Conservation (phyloP, 2,329 filamentous ascomycete species). For the Ambrosiella xylebori region DNA sequence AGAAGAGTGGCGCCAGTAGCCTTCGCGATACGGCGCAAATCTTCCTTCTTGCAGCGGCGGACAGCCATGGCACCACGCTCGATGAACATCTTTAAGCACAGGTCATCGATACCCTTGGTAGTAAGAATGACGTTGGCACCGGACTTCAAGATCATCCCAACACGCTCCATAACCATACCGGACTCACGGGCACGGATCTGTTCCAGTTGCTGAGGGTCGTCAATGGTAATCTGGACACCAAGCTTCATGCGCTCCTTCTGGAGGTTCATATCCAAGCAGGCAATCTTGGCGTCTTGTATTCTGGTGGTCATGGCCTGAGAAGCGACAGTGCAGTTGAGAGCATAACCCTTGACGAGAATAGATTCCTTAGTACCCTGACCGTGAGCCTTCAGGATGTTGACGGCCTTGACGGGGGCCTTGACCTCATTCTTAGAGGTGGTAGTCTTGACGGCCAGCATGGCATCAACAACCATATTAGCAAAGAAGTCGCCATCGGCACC, state of each 20-base stretch:
- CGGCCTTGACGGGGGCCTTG: conserved; percentile 97
- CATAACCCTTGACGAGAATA: conserved; percentile 84
- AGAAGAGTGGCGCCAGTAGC: conserved; percentile 88
- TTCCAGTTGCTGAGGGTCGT: conserved; percentile 92
- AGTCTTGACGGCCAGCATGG: conserved; percentile 85
- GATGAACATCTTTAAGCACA: conserved; percentile 85
- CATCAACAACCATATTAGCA: conserved; percentile 90
- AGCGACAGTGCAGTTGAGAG: conserved; percentile 94
- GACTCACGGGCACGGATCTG: conserved; percentile 89
- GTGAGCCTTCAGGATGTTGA: conserved; percentile 96
- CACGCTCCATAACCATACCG: conserved; percentile 79
- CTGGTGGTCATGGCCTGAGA: conserved; percentile 95
- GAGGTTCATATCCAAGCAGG: conserved; percentile 90
- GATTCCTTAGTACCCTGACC: conserved; percentile 85
- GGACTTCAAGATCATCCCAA: conserved; percentile 95
- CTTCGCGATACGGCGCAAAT: conserved; percentile 85
- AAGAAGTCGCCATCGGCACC: conserved; percentile 94
- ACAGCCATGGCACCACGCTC: conserved; percentile 94
- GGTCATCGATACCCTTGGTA: conserved; percentile 95
- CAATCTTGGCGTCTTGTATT: conserved; percentile 88
- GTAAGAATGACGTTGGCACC: conserved; percentile 93
- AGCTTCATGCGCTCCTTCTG: conserved; percentile 99
- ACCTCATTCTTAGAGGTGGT: conserved; percentile 77
- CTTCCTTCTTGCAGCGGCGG: conserved; percentile 95
- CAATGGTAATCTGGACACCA: conserved; percentile 93